Base-by-base conservation (phyloP, 345 rosid genomes). In the Lumnitzera littorea region DNA sequence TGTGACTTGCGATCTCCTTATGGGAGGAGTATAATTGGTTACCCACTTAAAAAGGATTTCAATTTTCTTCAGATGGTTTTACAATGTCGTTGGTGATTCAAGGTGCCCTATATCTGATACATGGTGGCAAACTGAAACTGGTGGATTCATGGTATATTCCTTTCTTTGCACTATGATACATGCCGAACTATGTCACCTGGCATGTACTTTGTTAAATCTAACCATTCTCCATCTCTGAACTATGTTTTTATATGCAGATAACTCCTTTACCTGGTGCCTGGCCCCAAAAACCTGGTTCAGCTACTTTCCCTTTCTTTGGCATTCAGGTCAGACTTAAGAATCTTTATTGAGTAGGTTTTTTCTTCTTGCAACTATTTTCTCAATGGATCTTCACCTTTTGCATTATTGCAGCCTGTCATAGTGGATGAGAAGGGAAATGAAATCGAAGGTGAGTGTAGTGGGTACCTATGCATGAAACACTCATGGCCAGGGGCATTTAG, bases 71-170 rank as follows among this genome's bases (percentile, higher is more conserved):
- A 90, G 99, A 81, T 94, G 99, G 99, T 86, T 83, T 73, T 94
- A 66, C 78, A 94, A 94, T 79, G 74, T 86, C 62, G 95, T 90
- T 49, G 97, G 97, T 72, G 91, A 83, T 58, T 80, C 95, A 13
- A 86, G 81, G 67, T 90, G 99, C 64, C 99, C 99, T 50, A 94
- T 94, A 66, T 88, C 96, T 29, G 99, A 94, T 69, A 94, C 99
- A 23, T 94, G 99, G 99, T 94, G 99, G 99, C 97, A 94, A 78
- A 94, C 99, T 63, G 99, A 94, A 84, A 90, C 97, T 59, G 99
- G 99, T 23, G 99, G 99, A 64, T 88, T 90, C 78, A 80, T 94
- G 97, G 99, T 87, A 78, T 46, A 48, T 25, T 59, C 7, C 43
- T 2, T 51, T 29, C 36, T 29, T 29, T 29, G 36, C 36, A 29